Percentiles rank a stretch among this genome's conserved stretches.
These are phyloP conservation scores for Wolfiporia cocos DNA, from an alignment of 1,284 basidiomycete genomes.

Conservation along the genomic window DNA sequence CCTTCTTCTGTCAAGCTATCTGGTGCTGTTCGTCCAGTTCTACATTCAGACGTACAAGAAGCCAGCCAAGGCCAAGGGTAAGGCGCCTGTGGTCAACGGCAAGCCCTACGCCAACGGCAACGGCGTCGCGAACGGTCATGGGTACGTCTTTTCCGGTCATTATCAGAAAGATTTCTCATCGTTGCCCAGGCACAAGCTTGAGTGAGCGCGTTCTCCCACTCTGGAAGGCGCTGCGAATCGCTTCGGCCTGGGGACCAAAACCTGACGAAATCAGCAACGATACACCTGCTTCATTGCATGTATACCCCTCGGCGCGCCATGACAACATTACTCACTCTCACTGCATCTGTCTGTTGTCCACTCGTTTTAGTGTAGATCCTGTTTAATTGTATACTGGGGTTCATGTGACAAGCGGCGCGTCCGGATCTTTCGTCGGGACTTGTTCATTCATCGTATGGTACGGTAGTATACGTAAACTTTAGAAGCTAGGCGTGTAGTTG, in stretches of 20 bases:
- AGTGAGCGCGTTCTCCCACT: too few species aligned
- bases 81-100: conserved; percentile 27
- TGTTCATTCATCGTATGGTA: background rate
- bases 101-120: conserved; percentile 29
- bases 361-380: conserved; percentile 14
- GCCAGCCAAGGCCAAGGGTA: conserved; percentile 38
- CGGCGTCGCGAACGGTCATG: conserved; percentile 29
- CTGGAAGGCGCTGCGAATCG: too few species aligned
- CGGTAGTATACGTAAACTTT: too few species aligned
- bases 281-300: conserved; percentile 10
- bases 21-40: conserved; percentile 89
- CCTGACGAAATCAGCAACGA: conserved; percentile 3
- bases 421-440: background rate
- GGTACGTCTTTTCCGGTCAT: conserved; percentile 7
- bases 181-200: conserved; percentile 23
- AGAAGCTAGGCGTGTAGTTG: too few species aligned
- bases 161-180: background rate
- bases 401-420: background rate
- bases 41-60: conserved; percentile 83
- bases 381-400: conserved; percentile 16
- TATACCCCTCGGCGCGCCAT: conserved; percentile 18
- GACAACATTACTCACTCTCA: conserved; percentile 3
- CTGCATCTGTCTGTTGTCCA: conserved; percentile 10
- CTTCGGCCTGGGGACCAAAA: conserved; percentile 4
- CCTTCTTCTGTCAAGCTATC: conserved; percentile 82